These are phyloP conservation scores for Choricystis sp. DNA, from an alignment of 139 green algal species.

Conservation along the genomic window DNA sequence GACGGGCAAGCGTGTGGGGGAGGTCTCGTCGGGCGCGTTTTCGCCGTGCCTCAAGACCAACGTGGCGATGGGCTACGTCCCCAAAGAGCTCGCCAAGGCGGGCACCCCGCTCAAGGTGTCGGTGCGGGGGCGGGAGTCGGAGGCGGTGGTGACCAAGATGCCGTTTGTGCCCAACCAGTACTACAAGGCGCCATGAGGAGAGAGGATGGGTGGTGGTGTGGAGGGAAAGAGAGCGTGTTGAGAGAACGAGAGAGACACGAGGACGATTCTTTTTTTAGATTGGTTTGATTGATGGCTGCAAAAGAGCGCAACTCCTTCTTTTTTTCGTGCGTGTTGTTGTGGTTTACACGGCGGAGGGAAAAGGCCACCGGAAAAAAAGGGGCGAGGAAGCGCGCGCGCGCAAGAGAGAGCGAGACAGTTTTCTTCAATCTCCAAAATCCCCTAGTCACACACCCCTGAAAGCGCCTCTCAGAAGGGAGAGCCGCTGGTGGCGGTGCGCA, in stretches of 20 bases:
- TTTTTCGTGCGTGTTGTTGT: too few relatives aligned
- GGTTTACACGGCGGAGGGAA: too few relatives aligned
- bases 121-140: slow-evolving; percentile 75
- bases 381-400: too few relatives aligned
- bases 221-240: background rate
- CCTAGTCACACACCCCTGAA: too few relatives aligned
- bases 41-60: slow-evolving; percentile 92
- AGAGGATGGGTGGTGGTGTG: background rate
- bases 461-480: background rate
- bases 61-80: slow-evolving; percentile 97
- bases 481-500: slow-evolving; percentile 13
- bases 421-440: too few relatives aligned
- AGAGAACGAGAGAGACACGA: background rate
- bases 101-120: slow-evolving; percentile 85
- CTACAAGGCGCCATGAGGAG: slow-evolving; percentile 15
- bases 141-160: slow-evolving; percentile 90
- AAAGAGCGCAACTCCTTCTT: background rate
- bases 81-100: slow-evolving; percentile 75
- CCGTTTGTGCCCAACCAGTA: slow-evolving; percentile 92
- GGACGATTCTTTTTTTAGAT: too few relatives aligned
- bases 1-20: slow-evolving; percentile 57
- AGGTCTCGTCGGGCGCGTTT: slow-evolving; percentile 87
- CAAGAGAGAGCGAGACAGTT: too few relatives aligned
- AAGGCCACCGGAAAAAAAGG: too few relatives aligned
- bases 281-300: background rate